phyloP scores from a whole-genome alignment of 176 grass and related monocot species.

The Bromus sterilis region DNA sequence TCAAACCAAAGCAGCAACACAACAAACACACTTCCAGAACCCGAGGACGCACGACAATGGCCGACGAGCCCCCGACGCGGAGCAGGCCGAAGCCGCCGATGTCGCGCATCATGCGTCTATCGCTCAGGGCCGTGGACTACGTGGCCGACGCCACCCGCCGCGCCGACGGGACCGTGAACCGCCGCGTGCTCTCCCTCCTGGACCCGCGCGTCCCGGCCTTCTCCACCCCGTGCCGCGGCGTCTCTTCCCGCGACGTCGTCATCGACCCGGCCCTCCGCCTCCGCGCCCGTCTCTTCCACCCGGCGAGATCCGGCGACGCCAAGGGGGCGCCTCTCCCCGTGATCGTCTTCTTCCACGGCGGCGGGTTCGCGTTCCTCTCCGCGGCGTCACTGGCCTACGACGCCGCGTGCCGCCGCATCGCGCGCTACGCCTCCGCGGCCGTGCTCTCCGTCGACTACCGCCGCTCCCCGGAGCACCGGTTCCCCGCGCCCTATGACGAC shows the following conservation, averaged over 20 bases:
- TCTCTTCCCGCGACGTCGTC: constrained; percentile 33
- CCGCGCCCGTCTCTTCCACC: constrained; percentile 53
- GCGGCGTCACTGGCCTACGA: constrained; percentile 44
- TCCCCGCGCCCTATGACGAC: constrained; percentile 71
- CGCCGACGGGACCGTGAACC: constrained; percentile 63
- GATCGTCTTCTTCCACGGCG: constrained; percentile 83
- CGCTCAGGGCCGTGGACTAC: constrained; percentile 11
- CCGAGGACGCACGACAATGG: neutral
- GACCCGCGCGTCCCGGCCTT: constrained; percentile 18
- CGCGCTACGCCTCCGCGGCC: constrained; percentile 13
- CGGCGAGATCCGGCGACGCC: neutral
- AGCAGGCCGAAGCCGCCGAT: constrained; percentile 37
- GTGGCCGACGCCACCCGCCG: constrained; percentile 42
- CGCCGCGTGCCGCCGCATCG: constrained; percentile 61
- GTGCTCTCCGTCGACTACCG: constrained; percentile 87
- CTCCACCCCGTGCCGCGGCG: constrained; percentile 23
- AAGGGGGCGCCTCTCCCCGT: neutral
- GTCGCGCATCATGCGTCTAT: constrained; percentile 46
- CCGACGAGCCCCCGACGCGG: neutral
- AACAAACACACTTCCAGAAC: neutral
- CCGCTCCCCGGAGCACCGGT: constrained; percentile 62
- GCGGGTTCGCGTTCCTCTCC: constrained; percentile 78
- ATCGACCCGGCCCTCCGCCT: constrained; percentile 28
- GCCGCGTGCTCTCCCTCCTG: constrained; percentile 37
- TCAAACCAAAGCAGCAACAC: neutral